Base-by-base conservation (phyloP, 352 stramenopile genomes). In the Phytophthora pseudosyringae region DNA sequence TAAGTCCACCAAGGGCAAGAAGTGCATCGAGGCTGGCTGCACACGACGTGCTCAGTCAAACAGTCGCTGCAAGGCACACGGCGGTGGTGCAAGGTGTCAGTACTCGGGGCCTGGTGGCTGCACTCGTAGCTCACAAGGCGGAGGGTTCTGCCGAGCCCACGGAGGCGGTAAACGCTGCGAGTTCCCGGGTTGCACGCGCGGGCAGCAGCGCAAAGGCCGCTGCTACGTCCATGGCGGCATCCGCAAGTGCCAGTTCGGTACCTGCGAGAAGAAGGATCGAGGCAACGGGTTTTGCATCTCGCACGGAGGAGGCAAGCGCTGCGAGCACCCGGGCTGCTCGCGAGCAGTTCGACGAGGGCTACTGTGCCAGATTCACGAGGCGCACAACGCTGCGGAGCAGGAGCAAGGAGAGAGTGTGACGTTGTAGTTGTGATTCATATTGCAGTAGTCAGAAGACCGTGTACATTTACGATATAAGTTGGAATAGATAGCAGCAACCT, bases 201-300 rank as follows among this genome's bases (percentile, higher is more conserved):
- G 87, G 5, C 83, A 92, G 60, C 83, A 95, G 54, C 87, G 87
- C 64, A 93, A 94, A 60, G 86, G 86, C 2, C 81, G 81, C 15
- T 94, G 86, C 77, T 94, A 93, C 73, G 79, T 92, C 6, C 86
- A 94, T 62, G 86, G 86, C 15, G 86, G 86, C 45, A 93, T 94
- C 61, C 86, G 86, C 59, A 89, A 89, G 62, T 96, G 88, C 53
- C 82, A 91, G 49, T 76, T 78, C 41, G 74, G 69, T 18, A 55
- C 69, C 7, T 96, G 88, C 57, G 84, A 94, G 73, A 96, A 96
- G 73, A 92, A 94, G 35, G 88, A 95, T 51, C 81, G 87, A 36
- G 88, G 87, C 56, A 93, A 93, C 43, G 83, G 83, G 25, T 89
- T 83, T 49, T 91, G 83, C 69, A 89, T 91, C 52, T 83, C 81